phyloP scores from a whole-genome alignment of 2,329 filamentous ascomycete species.

The Cordyceps farinosa region DNA sequence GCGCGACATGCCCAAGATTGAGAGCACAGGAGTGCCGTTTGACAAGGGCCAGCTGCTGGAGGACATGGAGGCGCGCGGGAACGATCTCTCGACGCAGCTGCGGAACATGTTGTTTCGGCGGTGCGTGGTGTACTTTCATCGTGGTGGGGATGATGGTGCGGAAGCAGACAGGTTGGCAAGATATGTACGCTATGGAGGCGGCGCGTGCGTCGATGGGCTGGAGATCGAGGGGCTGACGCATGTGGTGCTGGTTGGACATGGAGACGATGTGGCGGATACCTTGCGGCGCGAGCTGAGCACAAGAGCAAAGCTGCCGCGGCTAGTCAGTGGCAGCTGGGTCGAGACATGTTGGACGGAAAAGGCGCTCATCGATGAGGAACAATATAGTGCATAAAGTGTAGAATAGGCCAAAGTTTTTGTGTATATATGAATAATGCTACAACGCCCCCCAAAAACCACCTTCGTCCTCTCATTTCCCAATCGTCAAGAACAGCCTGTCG shows the following conservation, averaged over 20 bases:
- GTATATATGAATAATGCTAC: constrained; percentile 6
- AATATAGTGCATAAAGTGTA: constrained; percentile 36
- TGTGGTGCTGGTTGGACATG: constrained; percentile 46
- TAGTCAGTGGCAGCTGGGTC: constrained; percentile 71
- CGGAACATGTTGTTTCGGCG: constrained; percentile 51
- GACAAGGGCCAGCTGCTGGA: constrained; percentile 45
- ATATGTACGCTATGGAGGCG: constrained; percentile 67
- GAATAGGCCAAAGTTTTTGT: neutral
- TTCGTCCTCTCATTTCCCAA: constrained; percentile 62
- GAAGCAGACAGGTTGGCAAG: constrained; percentile 46
- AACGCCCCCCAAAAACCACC: neutral
- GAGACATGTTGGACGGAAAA: constrained; percentile 74
- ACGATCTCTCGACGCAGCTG: constrained; percentile 47
- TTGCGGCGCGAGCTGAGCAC: constrained; percentile 45
- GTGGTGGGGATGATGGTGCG: constrained; percentile 28
- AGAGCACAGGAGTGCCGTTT: constrained; percentile 37
- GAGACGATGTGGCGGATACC: constrained; percentile 34
- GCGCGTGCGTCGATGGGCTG: constrained; percentile 49
- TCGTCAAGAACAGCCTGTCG: constrained; percentile 82
- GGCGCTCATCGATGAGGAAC: constrained; percentile 77
- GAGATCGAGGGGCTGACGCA: constrained; percentile 64
- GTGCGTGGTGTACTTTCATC: constrained; percentile 41
- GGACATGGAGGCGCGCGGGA: constrained; percentile 54
- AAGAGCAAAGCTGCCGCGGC: constrained; percentile 56
- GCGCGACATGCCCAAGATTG: constrained; percentile 47